A percentile compares a stretch with the other conserved stretches of the same genome.
phyloP scores from a whole-genome alignment of 306 rosid species.

The Ormosia semicastrata region DNA sequence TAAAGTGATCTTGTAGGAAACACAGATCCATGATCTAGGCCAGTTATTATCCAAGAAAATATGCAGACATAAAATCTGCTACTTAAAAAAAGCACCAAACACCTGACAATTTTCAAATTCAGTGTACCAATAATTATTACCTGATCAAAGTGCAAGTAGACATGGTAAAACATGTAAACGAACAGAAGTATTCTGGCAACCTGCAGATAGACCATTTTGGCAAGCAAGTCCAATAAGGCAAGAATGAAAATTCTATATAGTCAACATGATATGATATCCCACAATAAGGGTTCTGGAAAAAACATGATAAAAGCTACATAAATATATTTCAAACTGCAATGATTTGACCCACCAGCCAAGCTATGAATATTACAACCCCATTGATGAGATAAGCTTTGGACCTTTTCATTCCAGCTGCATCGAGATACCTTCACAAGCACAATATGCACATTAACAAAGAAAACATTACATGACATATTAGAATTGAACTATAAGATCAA shows the following conservation, averaged over 20 bases:
- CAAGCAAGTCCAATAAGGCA: constrained; percentile 5
- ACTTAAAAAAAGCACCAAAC: constrained; percentile 7
- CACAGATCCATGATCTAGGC: background rate
- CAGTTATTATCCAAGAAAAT: background rate
- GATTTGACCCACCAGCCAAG: constrained; percentile 83
- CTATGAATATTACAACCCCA: constrained; percentile 86
- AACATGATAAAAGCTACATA: background rate
- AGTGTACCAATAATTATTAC: constrained; percentile 39
- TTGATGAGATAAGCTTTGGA: constrained; percentile 77
- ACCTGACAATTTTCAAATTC: constrained; percentile 13
- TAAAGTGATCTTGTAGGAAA: background rate
- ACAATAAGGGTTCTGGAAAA: background rate
- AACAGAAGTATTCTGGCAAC: constrained; percentile 89
- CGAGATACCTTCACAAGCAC: constrained; percentile 81
- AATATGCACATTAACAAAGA: constrained; percentile 21
- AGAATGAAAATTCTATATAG: background rate
- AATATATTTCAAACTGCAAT: constrained; percentile 14
- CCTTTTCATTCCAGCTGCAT: constrained; percentile 85
- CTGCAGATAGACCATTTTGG: constrained; percentile 50
- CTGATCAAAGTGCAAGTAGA: constrained; percentile 87
- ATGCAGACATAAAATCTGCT: background rate
- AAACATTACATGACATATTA: background rate
- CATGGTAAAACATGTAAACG: constrained; percentile 76
- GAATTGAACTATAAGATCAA: background rate
- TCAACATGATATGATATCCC: background rate